Evolutionary conservation across 2,329 filamentous ascomycete genomes (phyloP).

Genomic region (Beauveria sp.): DNA sequence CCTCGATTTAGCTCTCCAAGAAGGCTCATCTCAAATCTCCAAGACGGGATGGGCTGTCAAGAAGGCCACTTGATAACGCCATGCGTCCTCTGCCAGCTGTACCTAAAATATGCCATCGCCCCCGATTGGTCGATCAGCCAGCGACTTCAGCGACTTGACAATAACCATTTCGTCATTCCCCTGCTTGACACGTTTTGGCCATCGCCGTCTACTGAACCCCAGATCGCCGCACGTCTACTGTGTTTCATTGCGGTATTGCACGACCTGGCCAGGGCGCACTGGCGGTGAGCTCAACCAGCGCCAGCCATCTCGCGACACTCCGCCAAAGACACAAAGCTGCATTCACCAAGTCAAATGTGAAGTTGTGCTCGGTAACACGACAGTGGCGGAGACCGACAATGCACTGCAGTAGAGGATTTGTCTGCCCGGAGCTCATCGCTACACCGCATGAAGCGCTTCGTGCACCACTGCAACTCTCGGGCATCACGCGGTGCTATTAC

Average conservation of each 20-base stretch:
- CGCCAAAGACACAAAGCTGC: background rate
- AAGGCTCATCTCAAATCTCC: too few relatives aligned
- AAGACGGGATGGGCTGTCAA: too few relatives aligned
- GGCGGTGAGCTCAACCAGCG: background rate
- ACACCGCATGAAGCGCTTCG: background rate
- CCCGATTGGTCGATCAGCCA: too few relatives aligned
- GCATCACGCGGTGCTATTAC: conserved; percentile 2
- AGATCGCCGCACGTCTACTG: background rate
- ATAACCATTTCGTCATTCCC: too few relatives aligned
- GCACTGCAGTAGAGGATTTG: background rate
- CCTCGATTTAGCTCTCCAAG: too few relatives aligned
- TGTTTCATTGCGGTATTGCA: too few relatives aligned
- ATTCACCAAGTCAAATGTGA: background rate
- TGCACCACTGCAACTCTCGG: background rate
- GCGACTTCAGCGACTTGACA: too few relatives aligned
- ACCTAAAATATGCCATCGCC: too few relatives aligned
- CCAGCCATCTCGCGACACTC: background rate
- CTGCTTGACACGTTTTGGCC: too few relatives aligned
- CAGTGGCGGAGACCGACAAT: background rate
- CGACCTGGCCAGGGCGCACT: too few relatives aligned
- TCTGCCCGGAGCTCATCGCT: background rate
- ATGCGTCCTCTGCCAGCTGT: too few relatives aligned
- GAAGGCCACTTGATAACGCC: too few relatives aligned
- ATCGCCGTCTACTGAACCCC: background rate
- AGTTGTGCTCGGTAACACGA: background rate